phyloP scores from a whole-genome alignment of 1,139 yeast species.

The Saccharomyces hybrid region DNA sequence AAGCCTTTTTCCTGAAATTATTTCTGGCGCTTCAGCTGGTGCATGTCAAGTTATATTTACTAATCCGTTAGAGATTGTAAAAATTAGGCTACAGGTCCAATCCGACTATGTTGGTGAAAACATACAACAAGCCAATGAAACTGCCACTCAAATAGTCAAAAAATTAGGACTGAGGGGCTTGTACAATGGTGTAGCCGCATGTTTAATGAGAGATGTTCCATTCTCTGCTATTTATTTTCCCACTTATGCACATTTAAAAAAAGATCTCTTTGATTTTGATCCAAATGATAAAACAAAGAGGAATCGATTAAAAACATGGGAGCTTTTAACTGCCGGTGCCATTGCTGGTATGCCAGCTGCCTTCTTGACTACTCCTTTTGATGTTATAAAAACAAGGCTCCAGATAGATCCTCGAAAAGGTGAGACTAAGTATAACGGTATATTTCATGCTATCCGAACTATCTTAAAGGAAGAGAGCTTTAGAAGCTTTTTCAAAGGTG shows the following conservation, averaged over 20 bases:
- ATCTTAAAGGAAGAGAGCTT: conserved; percentile 74
- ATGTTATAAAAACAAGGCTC: conserved; percentile 90
- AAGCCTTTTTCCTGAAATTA: conserved; percentile 63
- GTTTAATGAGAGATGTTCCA: conserved; percentile 91
- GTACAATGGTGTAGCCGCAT: conserved; percentile 88
- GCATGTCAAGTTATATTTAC: conserved; percentile 95
- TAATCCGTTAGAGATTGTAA: conserved; percentile 92
- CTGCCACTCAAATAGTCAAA: conserved; percentile 68
- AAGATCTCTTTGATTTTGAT: conserved; percentile 74
- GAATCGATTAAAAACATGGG: conserved; percentile 65
- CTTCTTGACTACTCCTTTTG: conserved; percentile 90
- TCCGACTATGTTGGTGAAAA: conserved; percentile 46
- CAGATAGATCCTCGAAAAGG: conserved; percentile 79
- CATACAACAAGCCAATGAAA: conserved; percentile 31
- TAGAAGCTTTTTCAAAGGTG: conserved; percentile 89
- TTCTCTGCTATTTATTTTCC: conserved; percentile 98
- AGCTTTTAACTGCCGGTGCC: conserved; percentile 82
- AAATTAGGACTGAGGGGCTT: conserved; percentile 79
- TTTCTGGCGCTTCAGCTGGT: conserved; percentile 93
- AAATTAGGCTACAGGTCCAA: conserved; percentile 90
- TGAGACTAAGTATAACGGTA: conserved; percentile 70
- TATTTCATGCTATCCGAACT: conserved; percentile 65
- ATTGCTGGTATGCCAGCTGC: conserved; percentile 98
- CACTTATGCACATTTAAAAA: conserved; percentile 87
- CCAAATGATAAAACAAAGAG: conserved; percentile 45